These are phyloP conservation scores for Stipa capillata DNA, from an alignment of 176 grass and related monocot species.

Conservation along the genomic window DNA sequence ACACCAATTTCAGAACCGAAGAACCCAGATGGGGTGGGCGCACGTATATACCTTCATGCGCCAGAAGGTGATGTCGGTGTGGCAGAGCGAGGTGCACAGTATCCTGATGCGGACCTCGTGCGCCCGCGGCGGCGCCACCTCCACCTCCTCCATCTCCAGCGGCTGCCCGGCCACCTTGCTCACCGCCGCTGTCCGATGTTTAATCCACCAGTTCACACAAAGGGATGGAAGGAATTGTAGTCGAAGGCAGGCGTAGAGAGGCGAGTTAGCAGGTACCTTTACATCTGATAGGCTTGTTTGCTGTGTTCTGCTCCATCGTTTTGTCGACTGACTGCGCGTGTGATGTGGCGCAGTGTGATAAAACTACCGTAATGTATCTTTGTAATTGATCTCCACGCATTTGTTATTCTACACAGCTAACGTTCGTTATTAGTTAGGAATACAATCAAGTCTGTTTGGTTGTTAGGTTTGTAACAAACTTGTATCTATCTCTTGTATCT, in stretches of 20 bases:
- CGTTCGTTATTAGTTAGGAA: too few species aligned
- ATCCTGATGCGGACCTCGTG: constrained; percentile 62
- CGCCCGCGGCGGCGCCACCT: constrained; percentile 57
- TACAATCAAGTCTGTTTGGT: too few species aligned
- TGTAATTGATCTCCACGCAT: too few species aligned
- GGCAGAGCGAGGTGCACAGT: constrained; percentile 68
- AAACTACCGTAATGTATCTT: too few species aligned
- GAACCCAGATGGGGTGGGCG: too few species aligned
- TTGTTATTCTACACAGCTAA: too few species aligned
- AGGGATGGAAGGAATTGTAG: neutral
- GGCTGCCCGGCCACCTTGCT: constrained; percentile 44
- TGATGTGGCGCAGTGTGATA: too few species aligned
- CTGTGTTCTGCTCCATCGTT: constrained; percentile 17
- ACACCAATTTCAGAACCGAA: neutral
- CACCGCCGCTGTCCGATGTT: constrained; percentile 43
- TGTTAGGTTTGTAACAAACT: too few species aligned
- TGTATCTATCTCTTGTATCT: too few species aligned
- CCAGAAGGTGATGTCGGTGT: constrained; percentile 64
- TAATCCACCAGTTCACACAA: neutral
- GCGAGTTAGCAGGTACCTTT: constrained; percentile 33
- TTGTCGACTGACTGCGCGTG: neutral
- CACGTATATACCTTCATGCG: constrained; percentile 27
- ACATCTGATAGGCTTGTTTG: constrained; percentile 44
- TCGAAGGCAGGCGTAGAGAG: neutral
- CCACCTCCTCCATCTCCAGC: constrained; percentile 66